Evolutionary conservation across 73 alveolate species (phyloP), one percentile per base, ranked within the genome.

Genomic region (Stentor roeselii): DNA sequence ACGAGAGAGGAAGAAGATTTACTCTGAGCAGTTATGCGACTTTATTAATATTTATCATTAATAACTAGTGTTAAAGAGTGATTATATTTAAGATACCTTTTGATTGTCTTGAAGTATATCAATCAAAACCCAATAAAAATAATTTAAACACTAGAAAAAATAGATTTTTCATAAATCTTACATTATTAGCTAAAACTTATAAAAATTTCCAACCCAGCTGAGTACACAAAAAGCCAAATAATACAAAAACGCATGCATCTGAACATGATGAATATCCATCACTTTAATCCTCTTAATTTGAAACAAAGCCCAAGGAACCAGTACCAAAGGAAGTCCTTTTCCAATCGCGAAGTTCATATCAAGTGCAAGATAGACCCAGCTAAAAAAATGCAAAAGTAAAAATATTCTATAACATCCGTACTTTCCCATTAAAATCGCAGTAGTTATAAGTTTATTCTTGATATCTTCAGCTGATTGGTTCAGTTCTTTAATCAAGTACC

Each of bases 11-110:
- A 67, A 67, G 2, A 21, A 34, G 37, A 67, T 21, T 2, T 67
- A 67, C 41, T 67, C 80, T 30, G 50, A 67, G 41, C 80, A 67
- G 80, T 34, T 67, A 67, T 67, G 80, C 37, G 80, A 67, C n/a
- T 67, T 67, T 67, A 67, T 67, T 67, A 50, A 50, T 50, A 50
- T 50, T 11, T 50, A 50, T 50, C n/a, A n/a, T n/a, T n/a, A n/a
- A n/a, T n/a, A n/a, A n/a, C n/a, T n/a, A n/a, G n/a, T n/a, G n/a
- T n/a, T n/a, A n/a, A n/a, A n/a, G n/a, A n/a, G n/a, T n/a, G n/a
- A n/a, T n/a, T n/a, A n/a, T n/a, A n/a, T n/a, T n/a, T n/a, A n/a
- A n/a, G n/a, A n/a, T n/a, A n/a, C n/a, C n/a, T n/a, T n/a, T n/a
- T n/a, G n/a, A n/a, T n/a, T n/a, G n/a, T n/a, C n/a, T n/a, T n/a